Base-by-base conservation (phyloP, 805 yeast species). In the Candida cerambycidarum region DNA sequence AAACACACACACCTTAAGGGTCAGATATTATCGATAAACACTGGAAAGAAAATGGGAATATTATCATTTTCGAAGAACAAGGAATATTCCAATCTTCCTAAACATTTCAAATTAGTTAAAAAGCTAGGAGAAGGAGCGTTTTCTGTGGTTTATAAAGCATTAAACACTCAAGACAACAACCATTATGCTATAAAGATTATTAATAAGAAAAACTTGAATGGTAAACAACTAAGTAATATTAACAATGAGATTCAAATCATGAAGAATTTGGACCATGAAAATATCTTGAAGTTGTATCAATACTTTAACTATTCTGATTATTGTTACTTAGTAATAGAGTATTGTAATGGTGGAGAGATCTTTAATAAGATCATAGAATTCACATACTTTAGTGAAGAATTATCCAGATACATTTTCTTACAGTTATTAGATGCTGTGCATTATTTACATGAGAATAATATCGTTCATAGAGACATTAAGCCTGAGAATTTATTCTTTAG, bases 71-170 rank as follows among this genome's bases (percentile, higher is more conserved):
- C 42, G 29, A 46, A 44, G 40, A 43, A 36, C 11, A 36, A 27
- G 17, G 39, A 32, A 11, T 55, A 48, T 23, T 48, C 47, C 19
- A 51, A 50, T 33, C 39, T 43, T 27, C 70, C 72, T 11, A 33
- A 53, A 17, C 48, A 61, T 32, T 70, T 61, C 50, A 54, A 56
- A 28, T 53, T 71, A 13, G 37, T 65, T 27, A 55, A 61, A 10
- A 50, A 62, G 15, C 50, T 85, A 13, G 92, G 93, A 0, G 90
- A 85, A 57, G 98, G 98, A 7, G 97, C 97, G 0, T 90, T 92
- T 59, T 87, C 96, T 2, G 75, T 78, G 10, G 98, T 92, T 4
- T 87, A 81, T 67, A 81, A 77, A 57, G 95, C 95, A 0, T 28
- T 44, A 14, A 50, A 63, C 3, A 51, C 51, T 9, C 58, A 70